A percentile compares a stretch with the other conserved stretches of the same genome.
Evolutionary conservation across 306 rosid species (phyloP).

Genomic region (Citrullus amarus): DNA sequence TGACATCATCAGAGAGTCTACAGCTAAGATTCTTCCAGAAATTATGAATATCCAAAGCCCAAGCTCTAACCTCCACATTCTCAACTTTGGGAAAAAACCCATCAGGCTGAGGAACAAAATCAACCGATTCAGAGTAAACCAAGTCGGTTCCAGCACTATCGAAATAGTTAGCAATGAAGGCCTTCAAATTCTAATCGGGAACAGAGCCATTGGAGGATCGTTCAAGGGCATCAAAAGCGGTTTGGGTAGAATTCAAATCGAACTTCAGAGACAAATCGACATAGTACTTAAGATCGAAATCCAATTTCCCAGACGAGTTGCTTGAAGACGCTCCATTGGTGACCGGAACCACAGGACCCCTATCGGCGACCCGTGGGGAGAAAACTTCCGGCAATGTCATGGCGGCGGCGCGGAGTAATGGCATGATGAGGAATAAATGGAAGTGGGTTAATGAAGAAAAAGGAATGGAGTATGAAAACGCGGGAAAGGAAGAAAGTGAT

Average conservation of each 20-base stretch:
- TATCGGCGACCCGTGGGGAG: neutral
- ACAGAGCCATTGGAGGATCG: slow-evolving; percentile 24
- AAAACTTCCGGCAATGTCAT: neutral
- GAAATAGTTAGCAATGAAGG: slow-evolving; percentile 14
- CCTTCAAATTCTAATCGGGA: slow-evolving; percentile 15
- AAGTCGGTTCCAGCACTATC: slow-evolving; percentile 24
- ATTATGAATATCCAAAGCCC: slow-evolving; percentile 60
- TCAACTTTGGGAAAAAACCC: slow-evolving; percentile 57
- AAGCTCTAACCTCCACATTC: slow-evolving; percentile 41
- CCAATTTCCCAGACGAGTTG: slow-evolving; percentile 18
- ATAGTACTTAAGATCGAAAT: slow-evolving; percentile 61
- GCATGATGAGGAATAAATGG: neutral
- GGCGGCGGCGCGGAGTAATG: neutral
- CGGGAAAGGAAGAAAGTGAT: too few species aligned
- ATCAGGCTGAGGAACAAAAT: slow-evolving; percentile 42
- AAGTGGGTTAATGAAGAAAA: neutral
- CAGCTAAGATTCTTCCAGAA: too few species aligned
- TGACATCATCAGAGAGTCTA: too few species aligned
- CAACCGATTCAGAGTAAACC: slow-evolving; percentile 36
- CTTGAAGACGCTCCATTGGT: slow-evolving; percentile 37
- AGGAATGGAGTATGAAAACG: neutral
- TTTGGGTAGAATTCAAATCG: slow-evolving; percentile 21
- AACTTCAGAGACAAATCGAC: slow-evolving; percentile 57
- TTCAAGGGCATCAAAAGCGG: slow-evolving; percentile 34
- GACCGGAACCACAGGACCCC: slow-evolving; percentile 23